These are phyloP conservation scores for Knoxdaviesia proteae DNA, from an alignment of 2,329 filamentous ascomycete genomes.

Conservation along the genomic window DNA sequence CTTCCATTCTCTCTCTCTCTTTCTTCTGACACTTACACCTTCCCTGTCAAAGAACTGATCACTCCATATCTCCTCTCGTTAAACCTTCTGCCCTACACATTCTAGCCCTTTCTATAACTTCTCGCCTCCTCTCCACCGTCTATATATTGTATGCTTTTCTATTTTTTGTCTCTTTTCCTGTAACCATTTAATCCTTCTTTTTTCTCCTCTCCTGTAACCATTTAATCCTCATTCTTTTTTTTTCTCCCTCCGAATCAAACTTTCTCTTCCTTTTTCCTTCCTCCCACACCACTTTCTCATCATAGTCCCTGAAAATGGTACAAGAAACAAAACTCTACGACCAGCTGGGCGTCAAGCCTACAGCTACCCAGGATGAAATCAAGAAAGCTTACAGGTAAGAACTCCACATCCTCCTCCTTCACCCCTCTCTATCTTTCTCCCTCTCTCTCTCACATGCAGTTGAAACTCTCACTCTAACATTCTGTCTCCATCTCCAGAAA, in stretches of 20 bases:
- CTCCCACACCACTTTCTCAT: conserved; percentile 2
- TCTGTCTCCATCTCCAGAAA: conserved; percentile 32
- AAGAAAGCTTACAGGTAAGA: conserved; percentile 82
- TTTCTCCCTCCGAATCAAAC: conserved; percentile 6
- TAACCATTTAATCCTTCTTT: conserved; percentile 1
- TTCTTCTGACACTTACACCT: background rate
- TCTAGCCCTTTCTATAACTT: too few species aligned
- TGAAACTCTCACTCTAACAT: conserved; percentile 14
- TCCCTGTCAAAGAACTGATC: too few species aligned
- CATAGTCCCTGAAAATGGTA: conserved; percentile 43
- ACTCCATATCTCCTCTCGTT: too few species aligned
- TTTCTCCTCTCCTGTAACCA: background rate
- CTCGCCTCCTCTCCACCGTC: background rate
- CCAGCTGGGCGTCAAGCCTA: conserved; percentile 55
- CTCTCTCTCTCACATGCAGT: background rate
- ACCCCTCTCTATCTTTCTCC: background rate
- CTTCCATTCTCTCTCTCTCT: background rate
- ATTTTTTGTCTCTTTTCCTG: conserved; percentile 1
- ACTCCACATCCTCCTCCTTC: conserved; percentile 1
- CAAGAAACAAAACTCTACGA: conserved; percentile 94
- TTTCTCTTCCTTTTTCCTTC: conserved; percentile 1
- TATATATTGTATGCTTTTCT: background rate
- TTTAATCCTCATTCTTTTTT: conserved; percentile 1
- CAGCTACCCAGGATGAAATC: conserved; percentile 78
- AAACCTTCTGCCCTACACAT: too few species aligned